Evolutionary conservation across 2,329 filamentous ascomycete genomes (phyloP).

Genomic region (Calonectria montana): DNA sequence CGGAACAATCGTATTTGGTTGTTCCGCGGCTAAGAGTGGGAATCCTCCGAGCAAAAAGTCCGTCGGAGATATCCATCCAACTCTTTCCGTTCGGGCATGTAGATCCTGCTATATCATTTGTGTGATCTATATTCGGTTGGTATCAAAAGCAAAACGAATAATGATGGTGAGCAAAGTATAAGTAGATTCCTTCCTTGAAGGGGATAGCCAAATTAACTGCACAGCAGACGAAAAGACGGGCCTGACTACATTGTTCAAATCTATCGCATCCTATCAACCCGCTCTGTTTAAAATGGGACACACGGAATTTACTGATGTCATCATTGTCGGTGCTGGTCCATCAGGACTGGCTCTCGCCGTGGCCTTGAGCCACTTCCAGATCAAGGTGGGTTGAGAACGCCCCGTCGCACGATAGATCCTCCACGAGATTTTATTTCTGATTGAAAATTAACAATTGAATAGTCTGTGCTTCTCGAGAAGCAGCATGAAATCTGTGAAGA

Average conservation of each 20-base stretch:
- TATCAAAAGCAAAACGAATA: not conserved
- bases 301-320: not conserved
- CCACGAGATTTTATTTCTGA: not conserved
- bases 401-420: too few species aligned
- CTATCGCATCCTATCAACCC: not conserved
- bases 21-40: not conserved
- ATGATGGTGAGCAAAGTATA: not conserved
- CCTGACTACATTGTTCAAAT: not conserved
- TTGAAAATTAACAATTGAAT: not conserved
- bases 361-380: not conserved
- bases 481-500: not conserved
- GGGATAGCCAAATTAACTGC: not conserved
- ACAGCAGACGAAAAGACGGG: not conserved
- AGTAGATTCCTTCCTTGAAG: not conserved
- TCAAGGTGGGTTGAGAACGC: not conserved
- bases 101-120: not conserved
- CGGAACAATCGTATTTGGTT: not conserved
- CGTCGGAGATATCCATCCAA: not conserved
- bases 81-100: not conserved
- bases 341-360: constrained; percentile 1
- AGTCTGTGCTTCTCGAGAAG: constrained; percentile 10
- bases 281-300: not conserved
- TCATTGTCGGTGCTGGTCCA: constrained; percentile 10
- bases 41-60: not conserved
- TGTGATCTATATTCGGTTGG: not conserved